Base-by-base conservation (phyloP, 805 yeast genomes). In the Phaffomyces thermotolerans region DNA sequence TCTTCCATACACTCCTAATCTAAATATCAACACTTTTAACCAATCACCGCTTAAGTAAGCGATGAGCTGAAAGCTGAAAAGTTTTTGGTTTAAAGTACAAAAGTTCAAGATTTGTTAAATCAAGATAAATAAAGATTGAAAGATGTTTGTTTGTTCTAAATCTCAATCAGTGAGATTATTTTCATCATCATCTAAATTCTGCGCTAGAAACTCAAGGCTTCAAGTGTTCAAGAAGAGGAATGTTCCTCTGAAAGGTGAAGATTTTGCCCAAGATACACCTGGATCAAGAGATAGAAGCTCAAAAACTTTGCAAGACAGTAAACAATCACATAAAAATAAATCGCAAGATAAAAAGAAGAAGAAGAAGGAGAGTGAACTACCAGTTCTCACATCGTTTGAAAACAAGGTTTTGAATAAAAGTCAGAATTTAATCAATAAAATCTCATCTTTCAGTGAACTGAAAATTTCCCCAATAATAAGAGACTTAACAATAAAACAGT, bases 391-490 rank as follows among this genome's bases (percentile, higher is more conserved):
- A 34, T 39, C 37, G n/a, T 56, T 56, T 6, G 65, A 56, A 8
- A 66, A 59, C 39, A 45, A 52, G 3, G 59, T 60, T 10, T 49
- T 66, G 9, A 61, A 64, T 41, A 62, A 65, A 8, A 50, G 68
- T n/a, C 58, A 60, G 24, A 71, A 65, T 41, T 52, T 72, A 18
- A 67, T 76, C 22, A 62, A 64, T 15, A 80, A 81, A 53, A 76
- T 87, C 37, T 66, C 70, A 1, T 69, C 75, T 13, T 90, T 89
- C 54, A 73, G 75, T n/a, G 78, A 81, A 43, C 67, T 90, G 46
- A 73, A 79, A 46, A 66, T 91, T 14, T 64, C 81, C 34, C 87
- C 90, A 1, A 70, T 71, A 3, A 83, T 89, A 1, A 68, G 96
- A 50, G 66, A 65, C 0, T 80, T 81, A 4, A 66, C 85, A 57